A percentile compares a stretch with the other conserved stretches of the same genome.
Conservation (phyloP, 148 eudicot genomes). For the Chenopodium quinoa region DNA sequence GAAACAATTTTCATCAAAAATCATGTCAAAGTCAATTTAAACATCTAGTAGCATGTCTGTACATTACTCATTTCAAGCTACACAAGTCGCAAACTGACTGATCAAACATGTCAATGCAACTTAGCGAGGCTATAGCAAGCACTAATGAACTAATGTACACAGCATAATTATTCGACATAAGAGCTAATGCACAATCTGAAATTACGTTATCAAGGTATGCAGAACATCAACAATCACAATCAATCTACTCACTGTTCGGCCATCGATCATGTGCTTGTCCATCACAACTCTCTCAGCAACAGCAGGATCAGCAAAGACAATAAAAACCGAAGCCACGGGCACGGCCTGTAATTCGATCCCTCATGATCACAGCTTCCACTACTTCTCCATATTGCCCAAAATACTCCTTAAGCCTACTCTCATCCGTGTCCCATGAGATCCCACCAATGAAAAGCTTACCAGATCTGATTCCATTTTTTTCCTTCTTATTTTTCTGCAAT, state of each 20-base stretch:
- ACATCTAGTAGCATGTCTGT: neutral
- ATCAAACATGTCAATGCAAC: neutral
- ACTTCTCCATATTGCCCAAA: conserved; percentile 77
- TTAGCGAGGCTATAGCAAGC: conserved; percentile 4
- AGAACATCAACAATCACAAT: conserved; percentile 13
- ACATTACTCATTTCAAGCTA: neutral
- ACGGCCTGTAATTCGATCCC: conserved; percentile 77
- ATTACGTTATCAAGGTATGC: conserved; percentile 2
- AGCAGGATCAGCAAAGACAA: conserved; percentile 65
- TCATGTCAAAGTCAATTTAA: neutral
- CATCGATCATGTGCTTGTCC: conserved; percentile 86
- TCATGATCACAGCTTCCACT: conserved; percentile 80
- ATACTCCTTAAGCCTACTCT: conserved; percentile 71
- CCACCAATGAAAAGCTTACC: conserved; percentile 89
- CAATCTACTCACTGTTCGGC: conserved; percentile 67
- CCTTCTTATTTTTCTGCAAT: conserved; percentile 37
- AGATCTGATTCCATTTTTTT: conserved; percentile 65
- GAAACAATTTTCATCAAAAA: conserved; percentile 14
- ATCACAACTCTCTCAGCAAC: conserved; percentile 74
- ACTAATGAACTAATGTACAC: neutral
- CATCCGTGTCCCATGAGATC: conserved; percentile 95
- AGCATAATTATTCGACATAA: neutral
- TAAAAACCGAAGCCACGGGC: conserved; percentile 90
- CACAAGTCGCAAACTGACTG: neutral
- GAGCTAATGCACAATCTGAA: conserved; percentile 9